phyloP scores from a whole-genome alignment of 352 stramenopile species.

The Halophytophthora batemanensis region DNA sequence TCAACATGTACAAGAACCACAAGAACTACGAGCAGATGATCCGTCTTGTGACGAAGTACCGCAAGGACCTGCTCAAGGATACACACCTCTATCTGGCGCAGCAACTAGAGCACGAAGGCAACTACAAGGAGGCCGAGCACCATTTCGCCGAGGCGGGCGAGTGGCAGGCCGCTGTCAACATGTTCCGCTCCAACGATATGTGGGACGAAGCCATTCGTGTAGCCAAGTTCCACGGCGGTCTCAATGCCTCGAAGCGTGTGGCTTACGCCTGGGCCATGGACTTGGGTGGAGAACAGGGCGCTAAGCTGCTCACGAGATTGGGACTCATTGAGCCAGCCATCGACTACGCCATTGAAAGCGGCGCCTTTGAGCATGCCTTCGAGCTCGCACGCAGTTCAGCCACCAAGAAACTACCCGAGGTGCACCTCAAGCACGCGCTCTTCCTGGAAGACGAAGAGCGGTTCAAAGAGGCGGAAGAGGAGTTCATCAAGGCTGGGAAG shows the following conservation, averaged over 20 bases:
- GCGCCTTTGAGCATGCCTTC: constrained; percentile 92
- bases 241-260: constrained; percentile 91
- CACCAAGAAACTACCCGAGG: constrained; percentile 87
- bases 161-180: constrained; percentile 92
- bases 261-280: constrained; percentile 93
- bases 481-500: constrained; percentile 92
- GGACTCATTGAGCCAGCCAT: constrained; percentile 93
- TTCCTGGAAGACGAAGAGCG: constrained; percentile 93
- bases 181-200: constrained; percentile 93
- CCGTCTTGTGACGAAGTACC: constrained; percentile 90
- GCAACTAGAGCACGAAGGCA: constrained; percentile 91
- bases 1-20: constrained; percentile 97
- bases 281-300: constrained; percentile 85
- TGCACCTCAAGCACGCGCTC: constrained; percentile 92
- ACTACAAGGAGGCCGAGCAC: constrained; percentile 92
- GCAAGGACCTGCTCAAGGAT: constrained; percentile 92
- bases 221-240: constrained; percentile 90
- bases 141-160: constrained; percentile 91
- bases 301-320: constrained; percentile 89
- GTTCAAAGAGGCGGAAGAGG: constrained; percentile 90
- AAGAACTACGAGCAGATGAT: constrained; percentile 96
- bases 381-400: constrained; percentile 85
- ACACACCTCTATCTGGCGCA: constrained; percentile 92
- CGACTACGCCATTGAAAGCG: constrained; percentile 91
- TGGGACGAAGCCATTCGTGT: constrained; percentile 95